Conservation (phyloP, 352 stramenopile species). For the Phytophthora syringae region DNA sequence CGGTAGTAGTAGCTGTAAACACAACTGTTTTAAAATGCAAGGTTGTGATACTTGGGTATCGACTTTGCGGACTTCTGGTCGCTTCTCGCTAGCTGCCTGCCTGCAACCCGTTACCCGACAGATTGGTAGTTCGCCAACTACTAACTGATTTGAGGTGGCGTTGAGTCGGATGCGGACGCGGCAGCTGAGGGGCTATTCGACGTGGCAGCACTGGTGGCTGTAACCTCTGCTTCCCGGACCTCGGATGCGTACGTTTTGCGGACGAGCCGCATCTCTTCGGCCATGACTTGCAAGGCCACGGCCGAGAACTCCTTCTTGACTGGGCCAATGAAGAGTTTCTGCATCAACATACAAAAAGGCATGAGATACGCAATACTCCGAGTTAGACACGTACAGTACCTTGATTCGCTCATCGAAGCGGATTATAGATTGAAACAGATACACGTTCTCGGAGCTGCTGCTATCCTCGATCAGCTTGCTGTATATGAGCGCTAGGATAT, state of each 20-base stretch:
- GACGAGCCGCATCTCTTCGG: slow-evolving; percentile 64
- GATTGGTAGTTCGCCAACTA: too few relatives aligned
- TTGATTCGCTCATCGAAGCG: slow-evolving; percentile 87
- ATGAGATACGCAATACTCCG: neutral
- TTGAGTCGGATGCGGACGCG: too few relatives aligned
- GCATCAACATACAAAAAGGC: neutral
- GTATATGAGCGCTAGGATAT: slow-evolving; percentile 85
- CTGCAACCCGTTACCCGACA: too few relatives aligned
- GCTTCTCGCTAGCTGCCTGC: too few relatives aligned
- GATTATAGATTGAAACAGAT: slow-evolving; percentile 80
- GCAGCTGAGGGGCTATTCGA: neutral
- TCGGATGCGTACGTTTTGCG: slow-evolving; percentile 56
- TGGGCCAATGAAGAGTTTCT: slow-evolving; percentile 88
- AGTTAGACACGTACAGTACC: slow-evolving; percentile 36
- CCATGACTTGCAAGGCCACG: slow-evolving; percentile 60
- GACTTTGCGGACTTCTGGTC: too few relatives aligned
- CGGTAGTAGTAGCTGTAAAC: too few relatives aligned
- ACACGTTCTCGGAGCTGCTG: slow-evolving; percentile 72
- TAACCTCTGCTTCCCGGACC: slow-evolving; percentile 7
- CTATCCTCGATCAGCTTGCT: slow-evolving; percentile 83
- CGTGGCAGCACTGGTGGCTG: neutral
- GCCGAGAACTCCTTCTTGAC: slow-evolving; percentile 84
- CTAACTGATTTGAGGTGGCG: too few relatives aligned
- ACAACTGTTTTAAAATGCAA: too few relatives aligned
- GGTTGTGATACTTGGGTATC: too few relatives aligned